Evolutionary conservation across 2,329 filamentous ascomycete species (phyloP).

Genomic region (Ophiostoma ulmi): DNA sequence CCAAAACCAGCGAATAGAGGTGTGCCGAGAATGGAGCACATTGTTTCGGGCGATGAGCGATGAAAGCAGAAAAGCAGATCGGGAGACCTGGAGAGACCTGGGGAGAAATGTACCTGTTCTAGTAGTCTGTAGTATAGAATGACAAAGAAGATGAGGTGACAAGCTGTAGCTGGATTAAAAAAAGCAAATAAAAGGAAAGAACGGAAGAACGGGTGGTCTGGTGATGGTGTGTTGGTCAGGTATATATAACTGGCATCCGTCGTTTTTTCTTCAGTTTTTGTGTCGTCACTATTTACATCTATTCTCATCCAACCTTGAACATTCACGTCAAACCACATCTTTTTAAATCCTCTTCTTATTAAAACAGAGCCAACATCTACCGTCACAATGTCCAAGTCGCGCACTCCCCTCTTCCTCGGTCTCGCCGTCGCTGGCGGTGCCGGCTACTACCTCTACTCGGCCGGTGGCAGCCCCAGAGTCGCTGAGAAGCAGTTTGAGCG

Average conservation of each 20-base stretch:
- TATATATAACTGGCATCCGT: slow-evolving; percentile 8
- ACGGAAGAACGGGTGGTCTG: neutral
- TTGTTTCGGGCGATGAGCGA: slow-evolving; percentile 15
- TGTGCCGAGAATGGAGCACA: slow-evolving; percentile 17
- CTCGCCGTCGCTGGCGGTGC: slow-evolving; percentile 60
- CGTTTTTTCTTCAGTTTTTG: neutral
- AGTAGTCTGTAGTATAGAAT: neutral
- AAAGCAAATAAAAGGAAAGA: neutral
- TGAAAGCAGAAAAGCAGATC: slow-evolving; percentile 4
- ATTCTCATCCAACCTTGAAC: neutral
- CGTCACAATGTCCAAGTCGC: slow-evolving; percentile 36
- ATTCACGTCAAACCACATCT: neutral
- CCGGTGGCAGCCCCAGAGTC: slow-evolving; percentile 72
- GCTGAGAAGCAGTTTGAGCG: slow-evolving; percentile 86
- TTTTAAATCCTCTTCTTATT: neutral
- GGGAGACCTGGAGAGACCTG: neutral
- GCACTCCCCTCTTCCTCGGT: slow-evolving; percentile 50
- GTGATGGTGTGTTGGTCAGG: neutral
- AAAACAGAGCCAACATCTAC: neutral
- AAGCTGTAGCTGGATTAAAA: neutral
- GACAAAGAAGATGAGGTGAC: neutral
- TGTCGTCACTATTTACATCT: neutral
- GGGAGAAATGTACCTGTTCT: slow-evolving; percentile 17
- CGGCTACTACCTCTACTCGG: slow-evolving; percentile 87
- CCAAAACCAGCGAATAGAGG: slow-evolving; percentile 19